These are phyloP conservation scores for Lactarius indigo DNA, from an alignment of 768 basidiomycete genomes.

Conservation along the genomic window DNA sequence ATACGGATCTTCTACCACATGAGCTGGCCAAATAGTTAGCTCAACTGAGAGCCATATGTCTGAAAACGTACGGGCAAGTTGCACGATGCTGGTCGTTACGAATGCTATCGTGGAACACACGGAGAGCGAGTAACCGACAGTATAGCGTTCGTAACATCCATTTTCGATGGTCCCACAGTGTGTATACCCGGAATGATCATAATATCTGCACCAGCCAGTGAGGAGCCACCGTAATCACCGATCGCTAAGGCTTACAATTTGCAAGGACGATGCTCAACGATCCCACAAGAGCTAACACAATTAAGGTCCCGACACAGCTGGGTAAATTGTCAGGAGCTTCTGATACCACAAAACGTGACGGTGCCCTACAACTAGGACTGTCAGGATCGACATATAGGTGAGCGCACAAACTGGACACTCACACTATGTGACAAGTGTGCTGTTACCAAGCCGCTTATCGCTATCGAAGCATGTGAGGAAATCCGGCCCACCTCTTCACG, in stretches of 20 bases:
- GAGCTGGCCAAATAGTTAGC: conserved; percentile 7
- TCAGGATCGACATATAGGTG: background rate
- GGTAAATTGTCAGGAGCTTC: background rate
- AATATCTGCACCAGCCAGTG: conserved; percentile 34
- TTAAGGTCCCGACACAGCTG: conserved; percentile 14
- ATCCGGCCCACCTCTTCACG: background rate
- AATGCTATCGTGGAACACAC: conserved; percentile 15
- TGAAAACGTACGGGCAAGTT: conserved; percentile 14
- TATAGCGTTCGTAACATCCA: conserved; percentile 19
- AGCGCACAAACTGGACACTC: background rate
- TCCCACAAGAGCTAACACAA: conserved; percentile 25
- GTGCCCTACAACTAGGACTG: conserved; percentile 4
- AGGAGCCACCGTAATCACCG: background rate
- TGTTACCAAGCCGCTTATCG: conserved; percentile 11
- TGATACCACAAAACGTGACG: background rate
- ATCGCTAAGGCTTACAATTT: conserved; percentile 30
- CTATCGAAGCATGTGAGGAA: background rate
- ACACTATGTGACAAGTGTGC: conserved; percentile 7
- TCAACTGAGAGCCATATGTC: background rate
- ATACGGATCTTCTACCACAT: background rate
- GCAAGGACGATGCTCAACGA: conserved; percentile 32
- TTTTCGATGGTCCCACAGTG: conserved; percentile 37
- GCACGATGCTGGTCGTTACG: background rate
- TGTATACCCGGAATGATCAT: conserved; percentile 38
- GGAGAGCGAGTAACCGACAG: conserved; percentile 9